Conservation (phyloP, 139 green algal genomes). For the Chlorella sp. region DNA sequence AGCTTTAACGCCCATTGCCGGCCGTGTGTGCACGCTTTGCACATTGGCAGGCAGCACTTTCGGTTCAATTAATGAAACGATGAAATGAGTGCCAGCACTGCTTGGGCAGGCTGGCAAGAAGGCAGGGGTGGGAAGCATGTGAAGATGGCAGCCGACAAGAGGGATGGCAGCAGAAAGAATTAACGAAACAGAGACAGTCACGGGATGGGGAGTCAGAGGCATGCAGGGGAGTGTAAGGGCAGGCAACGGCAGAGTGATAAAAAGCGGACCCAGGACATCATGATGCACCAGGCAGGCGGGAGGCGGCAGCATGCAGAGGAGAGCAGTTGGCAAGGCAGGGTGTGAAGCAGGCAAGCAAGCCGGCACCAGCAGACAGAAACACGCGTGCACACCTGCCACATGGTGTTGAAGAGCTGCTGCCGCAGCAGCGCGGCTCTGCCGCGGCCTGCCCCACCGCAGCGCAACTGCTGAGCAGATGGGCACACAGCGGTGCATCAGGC, state of each 20-base stretch:
- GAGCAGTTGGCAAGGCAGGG: too few relatives aligned
- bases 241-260: neutral
- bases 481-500: slow-evolving; percentile 20
- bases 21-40: too few relatives aligned
- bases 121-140: too few relatives aligned
- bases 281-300: neutral
- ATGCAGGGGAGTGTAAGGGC: neutral
- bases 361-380: neutral
- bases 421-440: too few relatives aligned
- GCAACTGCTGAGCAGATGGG: slow-evolving; percentile 31
- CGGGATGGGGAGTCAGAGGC: neutral
- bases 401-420: slow-evolving; percentile 1
- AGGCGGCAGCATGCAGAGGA: neutral
- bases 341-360: neutral
- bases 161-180: too few relatives aligned
- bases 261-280: neutral
- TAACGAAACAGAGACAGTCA: neutral
- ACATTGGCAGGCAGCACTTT: too few relatives aligned
- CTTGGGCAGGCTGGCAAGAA: too few relatives aligned
- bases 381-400: neutral
- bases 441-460: slow-evolving; percentile 5
- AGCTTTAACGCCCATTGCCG: too few relatives aligned
- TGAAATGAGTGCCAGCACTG: too few relatives aligned
- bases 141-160: too few relatives aligned
- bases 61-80: too few relatives aligned